Percentiles rank a stretch among this genome's conserved stretches.
phyloP scores from a whole-genome alignment of 495 filamentous ascomycete species.

The Aspergillus sclerotioniger region DNA sequence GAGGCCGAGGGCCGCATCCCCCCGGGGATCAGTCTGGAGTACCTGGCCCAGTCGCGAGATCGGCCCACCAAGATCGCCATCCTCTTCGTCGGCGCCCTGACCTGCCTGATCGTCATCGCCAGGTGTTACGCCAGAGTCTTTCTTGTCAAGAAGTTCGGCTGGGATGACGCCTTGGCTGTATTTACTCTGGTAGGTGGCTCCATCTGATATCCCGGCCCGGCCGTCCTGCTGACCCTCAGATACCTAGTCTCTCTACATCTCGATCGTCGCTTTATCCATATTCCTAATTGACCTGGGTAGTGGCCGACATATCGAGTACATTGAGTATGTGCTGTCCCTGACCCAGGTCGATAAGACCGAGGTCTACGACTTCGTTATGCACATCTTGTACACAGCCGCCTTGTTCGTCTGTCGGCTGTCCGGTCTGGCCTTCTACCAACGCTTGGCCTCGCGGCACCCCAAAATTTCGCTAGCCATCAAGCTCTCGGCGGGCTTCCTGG shows the following conservation, averaged over 20 bases:
- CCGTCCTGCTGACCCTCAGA: constrained; percentile 12
- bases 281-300: constrained; percentile 44
- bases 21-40: constrained; percentile 29
- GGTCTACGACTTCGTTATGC: constrained; percentile 44
- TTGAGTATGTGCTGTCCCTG: constrained; percentile 42
- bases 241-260: constrained; percentile 34
- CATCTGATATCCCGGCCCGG: neutral
- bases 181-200: constrained; percentile 28
- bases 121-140: constrained; percentile 36
- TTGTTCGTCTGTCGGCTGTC: constrained; percentile 46
- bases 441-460: constrained; percentile 33
- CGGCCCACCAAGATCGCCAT: constrained; percentile 37
- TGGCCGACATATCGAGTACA: constrained; percentile 47
- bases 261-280: constrained; percentile 38
- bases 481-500: constrained; percentile 31
- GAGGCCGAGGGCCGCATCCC: constrained; percentile 34
- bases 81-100: constrained; percentile 36
- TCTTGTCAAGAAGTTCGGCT: constrained; percentile 32
- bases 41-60: constrained; percentile 41
- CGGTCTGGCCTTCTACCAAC: constrained; percentile 48
- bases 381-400: constrained; percentile 47
- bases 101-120: constrained; percentile 26
- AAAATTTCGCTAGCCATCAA: constrained; percentile 35
- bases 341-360: constrained; percentile 36
- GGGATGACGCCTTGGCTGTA: constrained; percentile 38